Base-by-base conservation (phyloP, 805 yeast genomes). In the Cyberlindnera xylosilytica region DNA sequence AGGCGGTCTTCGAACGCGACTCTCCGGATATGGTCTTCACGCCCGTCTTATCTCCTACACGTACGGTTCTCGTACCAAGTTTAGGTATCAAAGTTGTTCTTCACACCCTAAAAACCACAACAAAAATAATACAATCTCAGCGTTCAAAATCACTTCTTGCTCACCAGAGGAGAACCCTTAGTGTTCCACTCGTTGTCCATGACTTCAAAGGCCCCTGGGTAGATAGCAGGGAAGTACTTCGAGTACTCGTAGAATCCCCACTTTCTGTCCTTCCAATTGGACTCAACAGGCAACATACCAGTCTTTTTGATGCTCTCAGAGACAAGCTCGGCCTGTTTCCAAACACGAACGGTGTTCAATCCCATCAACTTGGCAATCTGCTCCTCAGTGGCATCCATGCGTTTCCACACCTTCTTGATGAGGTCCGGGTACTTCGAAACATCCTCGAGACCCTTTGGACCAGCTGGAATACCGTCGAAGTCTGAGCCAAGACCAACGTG, bases 401-500 rank as follows among this genome's bases (percentile, higher is more conserved):
- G 55, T 37, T 58, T 55, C 62, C 61, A 56, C 15, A 62, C 51
- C 28, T 49, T 56, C 42, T 63, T 65, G 22, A 75, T 52, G 38
- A 76, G 55, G 31, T 72, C 76, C 0, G 80, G 80, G 48, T 75
- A 76, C 51, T 74, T 76, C 11, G 79, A 72, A 1, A 73, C 79
- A 50, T 76, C 78, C 51, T 75, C 79, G n/a, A 76, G 54, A 0
- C 79, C 80, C 15, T 45, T 51, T 6, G 80, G 79, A 4, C 72
- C 76, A 6, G 43, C 54, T 16, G 72, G 71, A 39, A 74, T 74
- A 12, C 79, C 80, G 52, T 75, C 80, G 49, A 73, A 74, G 54
- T 75, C 81, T 4, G 73, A 65, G 1, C 80, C 80, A 4, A 73
- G 58, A 0, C 74, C 76, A 34, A 74, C 76, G 50, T 70, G 72